phyloP scores from a whole-genome alignment of 192 early-diverging fungal species.

The Phycomyces nitens region DNA sequence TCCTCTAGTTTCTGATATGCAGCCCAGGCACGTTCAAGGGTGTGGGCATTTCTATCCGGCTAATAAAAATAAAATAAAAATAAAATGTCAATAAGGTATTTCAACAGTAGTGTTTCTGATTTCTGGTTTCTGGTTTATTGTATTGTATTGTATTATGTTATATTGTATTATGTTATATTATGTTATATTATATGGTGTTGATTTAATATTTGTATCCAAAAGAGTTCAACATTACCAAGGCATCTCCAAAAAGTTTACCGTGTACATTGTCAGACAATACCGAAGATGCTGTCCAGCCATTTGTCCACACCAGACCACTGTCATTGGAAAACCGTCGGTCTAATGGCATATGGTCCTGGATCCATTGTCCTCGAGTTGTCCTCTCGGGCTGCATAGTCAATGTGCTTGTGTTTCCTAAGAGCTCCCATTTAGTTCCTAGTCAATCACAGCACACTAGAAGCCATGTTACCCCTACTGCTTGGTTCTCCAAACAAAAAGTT shows the following conservation, averaged over 20 bases:
- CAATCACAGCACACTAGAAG: not conserved
- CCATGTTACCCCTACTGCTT: not conserved
- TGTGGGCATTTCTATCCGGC: constrained; percentile 19
- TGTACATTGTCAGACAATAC: constrained; percentile 21
- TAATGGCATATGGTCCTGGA: not conserved
- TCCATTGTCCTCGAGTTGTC: not conserved
- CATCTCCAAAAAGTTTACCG: constrained; percentile 33
- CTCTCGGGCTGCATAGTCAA: not conserved
- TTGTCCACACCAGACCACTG: constrained; percentile 3
- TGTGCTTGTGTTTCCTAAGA: not conserved
- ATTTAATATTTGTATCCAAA: too few species aligned
- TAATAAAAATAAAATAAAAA: not conserved
- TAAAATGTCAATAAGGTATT: too few species aligned
- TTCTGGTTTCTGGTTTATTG: not conserved
- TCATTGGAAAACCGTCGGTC: constrained; percentile 4
- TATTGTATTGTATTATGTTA: not conserved
- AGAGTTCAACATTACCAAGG: constrained; percentile 11
- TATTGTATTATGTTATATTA: not conserved
- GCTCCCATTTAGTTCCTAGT: too few species aligned
- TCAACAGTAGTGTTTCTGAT: too few species aligned
- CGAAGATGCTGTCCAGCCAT: constrained; percentile 24
- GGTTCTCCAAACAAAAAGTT: constrained; percentile 25
- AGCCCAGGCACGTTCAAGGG: constrained; percentile 29
- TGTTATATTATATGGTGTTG: not conserved
- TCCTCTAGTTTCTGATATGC: constrained; percentile 36